These are phyloP conservation scores for Penicillium sp. DNA, from an alignment of 2,329 filamentous ascomycete species.

Conservation along the genomic window DNA sequence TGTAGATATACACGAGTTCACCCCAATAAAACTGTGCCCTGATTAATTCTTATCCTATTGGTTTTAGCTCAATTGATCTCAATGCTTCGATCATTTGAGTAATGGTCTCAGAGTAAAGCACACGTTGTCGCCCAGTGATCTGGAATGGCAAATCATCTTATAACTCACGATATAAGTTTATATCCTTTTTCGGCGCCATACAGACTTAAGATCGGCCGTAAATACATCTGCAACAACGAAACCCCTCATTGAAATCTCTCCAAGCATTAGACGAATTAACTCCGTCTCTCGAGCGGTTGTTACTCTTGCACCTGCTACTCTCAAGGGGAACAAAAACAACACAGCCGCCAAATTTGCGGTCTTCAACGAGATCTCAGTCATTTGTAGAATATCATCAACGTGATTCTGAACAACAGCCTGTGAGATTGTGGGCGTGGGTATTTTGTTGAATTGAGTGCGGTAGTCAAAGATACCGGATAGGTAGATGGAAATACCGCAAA, in stretches of 20 bases:
- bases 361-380: not conserved
- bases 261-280: not conserved
- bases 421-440: not conserved
- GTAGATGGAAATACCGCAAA: not conserved
- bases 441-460: not conserved
- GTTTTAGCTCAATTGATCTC: no score
- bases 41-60: no score
- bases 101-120: no score
- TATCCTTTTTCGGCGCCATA: not conserved
- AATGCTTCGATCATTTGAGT: no score
- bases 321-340: not conserved
- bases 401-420: not conserved
- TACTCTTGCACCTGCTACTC: not conserved
- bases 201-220: not conserved
- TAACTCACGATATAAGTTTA: no score
- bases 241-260: not conserved
- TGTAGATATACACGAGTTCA: no score
- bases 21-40: no score
- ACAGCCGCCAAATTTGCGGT: not conserved
- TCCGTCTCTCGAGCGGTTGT: not conserved
- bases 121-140: no score
- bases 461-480: not conserved
- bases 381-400: not conserved
- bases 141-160: no score
- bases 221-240: not conserved